phyloP scores from a whole-genome alignment of 495 filamentous ascomycete species.

The Extremus antarcticus region DNA sequence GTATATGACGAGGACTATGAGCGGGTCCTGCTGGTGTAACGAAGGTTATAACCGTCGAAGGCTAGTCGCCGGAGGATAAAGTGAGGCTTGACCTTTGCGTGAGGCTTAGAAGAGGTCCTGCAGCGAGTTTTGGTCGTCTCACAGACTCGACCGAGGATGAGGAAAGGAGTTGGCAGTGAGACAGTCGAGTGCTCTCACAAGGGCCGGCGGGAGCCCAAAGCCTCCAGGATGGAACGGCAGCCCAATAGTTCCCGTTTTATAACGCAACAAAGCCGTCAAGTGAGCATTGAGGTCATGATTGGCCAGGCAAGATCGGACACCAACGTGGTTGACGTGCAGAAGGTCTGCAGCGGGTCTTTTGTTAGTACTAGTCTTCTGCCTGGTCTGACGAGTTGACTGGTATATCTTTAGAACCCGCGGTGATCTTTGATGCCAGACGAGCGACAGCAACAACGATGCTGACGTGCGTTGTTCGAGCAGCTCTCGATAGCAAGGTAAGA shows the following conservation, averaged over 20 bases:
- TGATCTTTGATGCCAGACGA: no score
- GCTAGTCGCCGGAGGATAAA: neutral
- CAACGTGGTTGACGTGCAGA: neutral
- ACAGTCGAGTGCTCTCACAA: neutral
- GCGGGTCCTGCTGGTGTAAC: constrained; percentile 11
- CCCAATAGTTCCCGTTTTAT: neutral
- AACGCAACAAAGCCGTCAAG: neutral
- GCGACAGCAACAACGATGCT: no score
- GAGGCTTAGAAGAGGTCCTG: neutral
- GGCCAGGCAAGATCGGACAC: neutral
- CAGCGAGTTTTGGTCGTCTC: neutral
- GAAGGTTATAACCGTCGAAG: neutral
- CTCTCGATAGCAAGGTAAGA: neutral
- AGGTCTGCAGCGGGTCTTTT: neutral
- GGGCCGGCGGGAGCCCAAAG: neutral
- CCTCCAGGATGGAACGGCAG: neutral
- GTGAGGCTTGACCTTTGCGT: neutral
- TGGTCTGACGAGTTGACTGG: no score
- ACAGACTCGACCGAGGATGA: neutral
- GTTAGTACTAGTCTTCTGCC: neutral
- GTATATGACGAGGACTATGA: neutral
- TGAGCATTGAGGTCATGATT: neutral
- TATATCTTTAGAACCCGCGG: no score
- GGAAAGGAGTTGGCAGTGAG: neutral
- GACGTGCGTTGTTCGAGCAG: neutral